Conservation (phyloP, 257 asterid genomes). For the Solanum chmielewskii region DNA sequence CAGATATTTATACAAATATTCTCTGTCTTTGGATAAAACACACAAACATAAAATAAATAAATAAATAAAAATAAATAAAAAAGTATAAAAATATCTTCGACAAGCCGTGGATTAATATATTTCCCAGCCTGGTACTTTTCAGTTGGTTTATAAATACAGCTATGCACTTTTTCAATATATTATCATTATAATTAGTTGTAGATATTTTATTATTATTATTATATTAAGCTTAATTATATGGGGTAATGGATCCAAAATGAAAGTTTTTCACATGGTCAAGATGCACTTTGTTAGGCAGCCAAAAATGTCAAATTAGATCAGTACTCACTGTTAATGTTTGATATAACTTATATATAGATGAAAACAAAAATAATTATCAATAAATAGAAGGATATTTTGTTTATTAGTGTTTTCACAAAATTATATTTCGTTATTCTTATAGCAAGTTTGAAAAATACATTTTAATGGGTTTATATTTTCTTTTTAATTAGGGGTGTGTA, state of each 20-base stretch:
- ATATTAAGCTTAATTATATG: neutral
- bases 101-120: neutral
- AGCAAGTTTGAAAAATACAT: neutral
- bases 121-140: neutral
- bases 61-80: too few species aligned
- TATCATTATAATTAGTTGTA: neutral
- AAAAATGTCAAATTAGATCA: neutral
- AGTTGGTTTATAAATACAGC: neutral
- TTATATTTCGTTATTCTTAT: too few species aligned
- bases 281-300: neutral
- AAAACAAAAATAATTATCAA: neutral
- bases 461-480: neutral
- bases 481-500: too few species aligned
- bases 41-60: neutral
- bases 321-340: neutral
- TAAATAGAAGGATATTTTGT: neutral
- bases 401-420: too few species aligned
- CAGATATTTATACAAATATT: neutral
- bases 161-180: neutral
- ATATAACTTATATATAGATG: neutral
- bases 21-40: neutral
- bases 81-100: neutral
- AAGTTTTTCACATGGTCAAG: neutral
- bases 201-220: neutral
- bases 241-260: neutral